phyloP scores from a whole-genome alignment of 805 yeast species.

The Pichia ethanolica region DNA sequence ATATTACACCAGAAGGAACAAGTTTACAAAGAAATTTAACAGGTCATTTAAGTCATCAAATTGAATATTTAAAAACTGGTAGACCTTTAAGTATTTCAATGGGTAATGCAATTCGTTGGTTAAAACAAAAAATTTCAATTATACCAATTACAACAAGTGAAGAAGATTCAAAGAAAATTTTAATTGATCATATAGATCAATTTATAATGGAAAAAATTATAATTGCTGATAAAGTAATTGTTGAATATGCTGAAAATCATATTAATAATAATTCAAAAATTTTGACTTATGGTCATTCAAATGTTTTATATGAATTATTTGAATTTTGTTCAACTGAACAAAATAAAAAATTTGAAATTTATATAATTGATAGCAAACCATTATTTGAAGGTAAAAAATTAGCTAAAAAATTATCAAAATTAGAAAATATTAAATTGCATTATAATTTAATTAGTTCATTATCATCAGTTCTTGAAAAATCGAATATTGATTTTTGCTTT shows the following conservation, averaged over 20 bases:
- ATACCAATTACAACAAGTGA: constrained; percentile 70
- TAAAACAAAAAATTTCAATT: constrained; percentile 85
- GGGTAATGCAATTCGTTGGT: constrained; percentile 98
- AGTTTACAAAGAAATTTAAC: constrained; percentile 85
- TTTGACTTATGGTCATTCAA: constrained; percentile 82
- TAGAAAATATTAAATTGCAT: constrained; percentile 59
- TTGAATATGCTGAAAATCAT: constrained; percentile 70
- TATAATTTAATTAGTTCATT: constrained; percentile 77
- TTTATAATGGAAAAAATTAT: constrained; percentile 82
- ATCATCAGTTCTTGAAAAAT: constrained; percentile 59
- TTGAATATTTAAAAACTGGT: constrained; percentile 83
- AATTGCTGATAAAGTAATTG: constrained; percentile 74
- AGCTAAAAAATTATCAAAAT: constrained; percentile 52
- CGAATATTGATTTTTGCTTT: constrained; percentile 81
- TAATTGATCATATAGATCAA: constrained; percentile 64
- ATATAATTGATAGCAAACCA: constrained; percentile 90
- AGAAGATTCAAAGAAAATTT: constrained; percentile 54
- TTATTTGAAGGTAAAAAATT: constrained; percentile 85
- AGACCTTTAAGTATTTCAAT: constrained; percentile 87
- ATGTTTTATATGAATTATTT: constrained; percentile 71
- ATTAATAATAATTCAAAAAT: constrained; percentile 71
- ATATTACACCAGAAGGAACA: constrained; percentile 77
- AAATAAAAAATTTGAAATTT: constrained; percentile 62
- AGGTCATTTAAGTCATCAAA: constrained; percentile 81
- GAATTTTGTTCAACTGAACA: constrained; percentile 57